A percentile compares a stretch with the other conserved stretches of the same genome.
Evolutionary conservation across 495 filamentous ascomycete genomes (phyloP).

Genomic region (Penicillium taxi): DNA sequence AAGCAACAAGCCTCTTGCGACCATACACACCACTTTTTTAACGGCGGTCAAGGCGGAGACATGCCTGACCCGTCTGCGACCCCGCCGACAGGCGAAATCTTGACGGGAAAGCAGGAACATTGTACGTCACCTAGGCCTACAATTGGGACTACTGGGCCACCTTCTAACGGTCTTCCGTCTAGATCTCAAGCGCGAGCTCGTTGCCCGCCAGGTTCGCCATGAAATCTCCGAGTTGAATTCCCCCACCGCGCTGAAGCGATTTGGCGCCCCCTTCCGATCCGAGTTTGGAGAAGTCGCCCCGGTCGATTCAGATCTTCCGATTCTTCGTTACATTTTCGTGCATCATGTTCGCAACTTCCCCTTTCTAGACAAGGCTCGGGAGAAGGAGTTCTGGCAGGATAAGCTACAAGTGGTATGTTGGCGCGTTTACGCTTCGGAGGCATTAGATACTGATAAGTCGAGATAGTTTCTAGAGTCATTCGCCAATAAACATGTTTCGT

Average conservation of each 20-base stretch:
- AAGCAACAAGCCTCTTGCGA: too few species aligned
- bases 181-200: constrained; percentile 95
- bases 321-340: constrained; percentile 94
- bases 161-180: not conserved
- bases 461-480: constrained; percentile 89
- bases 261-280: constrained; percentile 90
- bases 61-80: constrained; percentile 12
- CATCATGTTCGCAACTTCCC: constrained; percentile 97
- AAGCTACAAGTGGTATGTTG: constrained; percentile 83
- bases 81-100: constrained; percentile 42
- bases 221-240: constrained; percentile 91
- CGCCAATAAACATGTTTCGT: constrained; percentile 95
- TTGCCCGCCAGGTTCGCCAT: constrained; percentile 76
- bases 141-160: not conserved
- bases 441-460: not conserved
- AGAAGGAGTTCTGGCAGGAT: constrained; percentile 99
- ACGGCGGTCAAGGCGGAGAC: constrained; percentile 3
- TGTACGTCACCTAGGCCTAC: constrained; percentile 50
- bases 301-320: constrained; percentile 87
- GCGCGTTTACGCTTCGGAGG: not conserved
- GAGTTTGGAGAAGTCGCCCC: constrained; percentile 88
- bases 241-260: constrained; percentile 86
- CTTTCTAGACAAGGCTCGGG: constrained; percentile 87
- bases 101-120: constrained; percentile 97
- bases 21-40: too few species aligned